A percentile compares a stretch with the other conserved stretches of the same genome.
Evolutionary conservation across 2,329 filamentous ascomycete genomes (phyloP).

Genomic region (Ceratocystis papillata): DNA sequence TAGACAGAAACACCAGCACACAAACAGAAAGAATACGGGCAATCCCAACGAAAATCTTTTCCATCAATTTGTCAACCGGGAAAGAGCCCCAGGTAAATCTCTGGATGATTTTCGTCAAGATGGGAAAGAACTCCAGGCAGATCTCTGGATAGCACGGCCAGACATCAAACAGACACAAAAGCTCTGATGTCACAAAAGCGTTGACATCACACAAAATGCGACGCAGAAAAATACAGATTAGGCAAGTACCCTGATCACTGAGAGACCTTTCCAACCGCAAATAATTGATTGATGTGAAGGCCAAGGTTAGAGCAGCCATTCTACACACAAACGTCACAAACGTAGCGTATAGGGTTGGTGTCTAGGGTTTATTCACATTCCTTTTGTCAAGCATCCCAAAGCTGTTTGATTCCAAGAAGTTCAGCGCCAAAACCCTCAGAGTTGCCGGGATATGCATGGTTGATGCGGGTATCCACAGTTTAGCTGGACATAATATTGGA

Average conservation of each 20-base stretch:
- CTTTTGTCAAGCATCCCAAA: not conserved
- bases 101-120: slow-evolving; percentile 4
- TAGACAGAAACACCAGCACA: not conserved
- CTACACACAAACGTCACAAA: not conserved
- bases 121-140: not conserved
- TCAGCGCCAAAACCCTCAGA: not conserved
- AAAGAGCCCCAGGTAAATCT: slow-evolving; percentile 5
- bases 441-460: not conserved
- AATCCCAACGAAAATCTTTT: not conserved
- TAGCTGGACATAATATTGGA: not conserved
- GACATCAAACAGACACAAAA: not conserved
- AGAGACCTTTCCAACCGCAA: no score
- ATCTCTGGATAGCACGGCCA: slow-evolving; percentile 1
- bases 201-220: not conserved
- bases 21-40: no score
- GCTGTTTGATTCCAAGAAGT: not conserved
- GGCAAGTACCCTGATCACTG: no score
- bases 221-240: not conserved
- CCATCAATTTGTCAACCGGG: not conserved
- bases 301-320: not conserved
- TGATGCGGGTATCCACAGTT: not conserved
- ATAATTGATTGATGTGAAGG: no score
- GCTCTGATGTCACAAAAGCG: not conserved
- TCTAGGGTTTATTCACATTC: not conserved
- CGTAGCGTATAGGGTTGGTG: not conserved